These are phyloP conservation scores for Arthrobotrys sphaeroides DNA, from an alignment of 2,329 filamentous ascomycete species.

Conservation along the genomic window DNA sequence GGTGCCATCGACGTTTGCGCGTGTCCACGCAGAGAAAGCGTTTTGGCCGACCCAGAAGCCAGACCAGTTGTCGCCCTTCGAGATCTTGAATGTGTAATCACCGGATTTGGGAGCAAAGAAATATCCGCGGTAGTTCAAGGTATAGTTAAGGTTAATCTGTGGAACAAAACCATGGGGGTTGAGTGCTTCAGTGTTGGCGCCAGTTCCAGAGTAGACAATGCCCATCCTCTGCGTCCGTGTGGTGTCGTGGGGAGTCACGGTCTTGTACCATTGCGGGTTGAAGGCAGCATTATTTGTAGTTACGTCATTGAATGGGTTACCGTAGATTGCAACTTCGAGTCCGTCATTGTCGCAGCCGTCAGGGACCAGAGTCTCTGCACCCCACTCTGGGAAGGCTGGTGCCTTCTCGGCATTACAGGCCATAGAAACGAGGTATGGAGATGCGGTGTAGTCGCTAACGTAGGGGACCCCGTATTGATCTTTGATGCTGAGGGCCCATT, in stretches of 20 bases:
- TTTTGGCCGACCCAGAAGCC: neutral
- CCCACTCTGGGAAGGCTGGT: neutral
- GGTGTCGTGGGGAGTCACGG: neutral
- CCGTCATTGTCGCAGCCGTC: slow-evolving; percentile 6
- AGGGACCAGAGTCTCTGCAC: neutral
- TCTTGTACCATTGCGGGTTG: slow-evolving; percentile 9
- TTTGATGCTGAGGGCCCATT: neutral
- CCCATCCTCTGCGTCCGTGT: neutral
- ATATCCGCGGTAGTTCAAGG: slow-evolving; percentile 2
- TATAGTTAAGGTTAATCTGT: neutral
- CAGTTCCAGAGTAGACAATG: neutral
- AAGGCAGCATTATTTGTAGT: neutral
- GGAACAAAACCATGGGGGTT: slow-evolving; percentile 1
- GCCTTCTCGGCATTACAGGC: neutral
- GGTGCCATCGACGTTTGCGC: neutral
- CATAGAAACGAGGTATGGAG: neutral
- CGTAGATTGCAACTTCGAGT: neutral
- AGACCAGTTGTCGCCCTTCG: neutral
- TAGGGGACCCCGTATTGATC: neutral
- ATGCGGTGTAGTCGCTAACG: neutral
- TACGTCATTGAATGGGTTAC: neutral
- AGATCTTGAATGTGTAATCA: neutral
- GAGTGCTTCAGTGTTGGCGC: neutral
- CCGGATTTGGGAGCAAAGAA: neutral
- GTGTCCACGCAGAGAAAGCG: neutral